phyloP scores from a whole-genome alignment of 441 rosid genomes.

The Brassica hybrid region DNA sequence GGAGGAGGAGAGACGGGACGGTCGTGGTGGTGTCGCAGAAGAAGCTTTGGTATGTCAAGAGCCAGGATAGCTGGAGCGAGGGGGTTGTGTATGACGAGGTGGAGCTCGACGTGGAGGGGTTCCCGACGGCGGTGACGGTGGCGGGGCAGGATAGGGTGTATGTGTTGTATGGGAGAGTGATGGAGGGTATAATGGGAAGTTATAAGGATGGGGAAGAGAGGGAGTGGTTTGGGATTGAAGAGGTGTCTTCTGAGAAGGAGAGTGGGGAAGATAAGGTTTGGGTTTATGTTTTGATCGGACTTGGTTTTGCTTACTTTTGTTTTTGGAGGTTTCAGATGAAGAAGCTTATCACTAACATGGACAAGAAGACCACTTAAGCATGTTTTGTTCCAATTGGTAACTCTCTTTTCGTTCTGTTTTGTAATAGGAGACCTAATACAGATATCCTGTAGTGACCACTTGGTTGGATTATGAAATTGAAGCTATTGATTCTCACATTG shows the following conservation, averaged over 20 bases:
- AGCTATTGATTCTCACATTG: too few species aligned
- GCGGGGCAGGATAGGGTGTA: constrained; percentile 70
- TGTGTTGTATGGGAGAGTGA: constrained; percentile 72
- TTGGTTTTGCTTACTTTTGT: constrained; percentile 79
- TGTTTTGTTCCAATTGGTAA: too few species aligned
- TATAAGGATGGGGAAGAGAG: constrained; percentile 42
- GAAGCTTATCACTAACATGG: constrained; percentile 61
- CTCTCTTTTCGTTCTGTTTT: too few species aligned
- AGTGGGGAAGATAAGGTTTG: constrained; percentile 68
- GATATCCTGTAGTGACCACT: too few species aligned
- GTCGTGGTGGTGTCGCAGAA: constrained; percentile 64
- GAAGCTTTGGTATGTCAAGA: constrained; percentile 73
- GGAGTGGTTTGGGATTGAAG: constrained; percentile 70
- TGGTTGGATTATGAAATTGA: too few species aligned
- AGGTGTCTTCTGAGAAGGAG: constrained; percentile 66
- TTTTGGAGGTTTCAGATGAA: constrained; percentile 95
- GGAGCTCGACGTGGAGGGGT: constrained; percentile 65
- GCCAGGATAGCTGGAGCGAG: constrained; percentile 77
- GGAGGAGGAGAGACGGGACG: constrained; percentile 70
- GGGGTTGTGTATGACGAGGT: constrained; percentile 71
- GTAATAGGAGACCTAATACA: too few species aligned
- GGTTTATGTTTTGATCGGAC: constrained; percentile 66
- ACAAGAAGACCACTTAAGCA: constrained; percentile 41
- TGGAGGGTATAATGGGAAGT: constrained; percentile 57
- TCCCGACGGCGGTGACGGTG: constrained; percentile 61